Conservation (phyloP, 805 yeast species). For the Candida succiphila region DNA sequence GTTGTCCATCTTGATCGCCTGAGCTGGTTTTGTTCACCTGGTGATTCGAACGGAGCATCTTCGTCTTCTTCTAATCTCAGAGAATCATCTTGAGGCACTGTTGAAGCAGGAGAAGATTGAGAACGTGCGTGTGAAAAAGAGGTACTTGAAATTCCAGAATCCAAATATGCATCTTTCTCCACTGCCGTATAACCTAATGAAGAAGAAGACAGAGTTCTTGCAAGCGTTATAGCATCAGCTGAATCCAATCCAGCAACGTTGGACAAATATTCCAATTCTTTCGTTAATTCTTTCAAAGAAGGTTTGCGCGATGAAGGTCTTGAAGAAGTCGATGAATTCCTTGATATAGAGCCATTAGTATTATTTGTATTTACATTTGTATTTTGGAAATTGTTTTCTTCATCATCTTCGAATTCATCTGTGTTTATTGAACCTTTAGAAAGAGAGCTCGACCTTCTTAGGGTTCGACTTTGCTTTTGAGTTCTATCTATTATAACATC, state of each 20-base stretch:
- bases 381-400: constrained; percentile 7
- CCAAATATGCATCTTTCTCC: constrained; percentile 22
- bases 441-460: constrained; percentile 3
- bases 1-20: constrained; percentile 43
- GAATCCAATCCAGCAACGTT: constrained; percentile 72
- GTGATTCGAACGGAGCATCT: not conserved
- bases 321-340: not conserved
- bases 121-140: not conserved
- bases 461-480: constrained; percentile 1
- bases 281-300: constrained; percentile 61
- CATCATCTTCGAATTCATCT: constrained; percentile 20
- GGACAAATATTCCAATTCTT: constrained; percentile 64
- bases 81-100: not conserved
- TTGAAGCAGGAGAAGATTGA: not conserved
- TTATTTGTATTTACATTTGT: not conserved
- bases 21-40: constrained; percentile 3
- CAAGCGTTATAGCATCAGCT: constrained; percentile 74
- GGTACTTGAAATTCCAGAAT: not conserved
- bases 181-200: constrained; percentile 50
- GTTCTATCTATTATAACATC: constrained; percentile 27
- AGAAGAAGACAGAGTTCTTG: constrained; percentile 66
- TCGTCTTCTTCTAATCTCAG: not conserved
- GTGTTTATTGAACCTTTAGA: constrained; percentile 15
- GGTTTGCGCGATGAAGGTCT: constrained; percentile 28
- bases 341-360: not conserved